Evolutionary conservation across 441 rosid genomes (phyloP).

Genomic region (Erodium trifolium): DNA sequence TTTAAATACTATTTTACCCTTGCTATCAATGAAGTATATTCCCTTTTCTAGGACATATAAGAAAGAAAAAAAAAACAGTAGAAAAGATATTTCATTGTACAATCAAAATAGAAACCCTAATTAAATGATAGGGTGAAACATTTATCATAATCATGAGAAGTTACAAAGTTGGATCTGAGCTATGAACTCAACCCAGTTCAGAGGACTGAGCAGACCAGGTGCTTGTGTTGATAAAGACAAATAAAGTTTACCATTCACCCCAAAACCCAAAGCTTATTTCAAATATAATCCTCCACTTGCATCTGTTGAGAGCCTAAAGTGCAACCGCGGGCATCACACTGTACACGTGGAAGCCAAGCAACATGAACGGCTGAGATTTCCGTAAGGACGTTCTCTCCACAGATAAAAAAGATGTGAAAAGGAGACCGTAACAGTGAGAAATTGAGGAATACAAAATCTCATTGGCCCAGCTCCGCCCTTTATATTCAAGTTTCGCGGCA

Average conservation of each 20-base stretch:
- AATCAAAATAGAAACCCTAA: no score
- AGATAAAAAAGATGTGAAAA: neutral
- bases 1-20: no score
- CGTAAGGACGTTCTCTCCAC: no score
- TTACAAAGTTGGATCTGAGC: no score
- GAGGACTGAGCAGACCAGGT: neutral
- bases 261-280: neutral
- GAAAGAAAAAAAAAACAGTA: no score
- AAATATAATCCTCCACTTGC: neutral
- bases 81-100: no score
- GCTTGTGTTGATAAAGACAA: neutral
- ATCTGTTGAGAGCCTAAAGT: neutral
- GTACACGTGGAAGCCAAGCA: neutral
- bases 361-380: neutral
- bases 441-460: constrained; percentile 11
- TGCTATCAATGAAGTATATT: no score
- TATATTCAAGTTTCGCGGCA: constrained; percentile 99
- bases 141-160: no score
- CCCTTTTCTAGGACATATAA: no score
- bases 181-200: no score
- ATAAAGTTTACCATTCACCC: neutral
- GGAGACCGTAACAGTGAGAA: constrained; percentile 1
- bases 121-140: no score
- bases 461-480: constrained; percentile 35
- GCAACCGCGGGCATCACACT: neutral